Conservation (phyloP, 2,329 filamentous ascomycete genomes). For the Blastomyces emzantsi region DNA sequence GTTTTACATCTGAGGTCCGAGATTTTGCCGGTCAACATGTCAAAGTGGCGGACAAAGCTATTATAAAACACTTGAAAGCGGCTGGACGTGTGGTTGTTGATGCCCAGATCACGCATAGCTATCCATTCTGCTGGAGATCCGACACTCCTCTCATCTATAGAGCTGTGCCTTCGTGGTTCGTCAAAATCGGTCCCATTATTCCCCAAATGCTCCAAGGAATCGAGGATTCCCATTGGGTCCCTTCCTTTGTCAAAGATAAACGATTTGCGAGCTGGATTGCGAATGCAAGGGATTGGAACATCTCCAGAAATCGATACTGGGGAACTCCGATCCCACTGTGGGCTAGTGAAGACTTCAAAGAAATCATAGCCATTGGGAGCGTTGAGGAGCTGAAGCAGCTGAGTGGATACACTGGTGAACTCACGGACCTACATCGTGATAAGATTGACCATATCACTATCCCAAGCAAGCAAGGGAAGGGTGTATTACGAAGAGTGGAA, state of each 20-base stretch:
- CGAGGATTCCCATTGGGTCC: constrained; percentile 84
- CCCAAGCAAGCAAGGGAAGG: constrained; percentile 79
- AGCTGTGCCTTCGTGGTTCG: constrained; percentile 90
- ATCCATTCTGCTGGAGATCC: constrained; percentile 90
- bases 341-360: constrained; percentile 82
- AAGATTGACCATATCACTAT: constrained; percentile 93
- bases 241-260: constrained; percentile 79
- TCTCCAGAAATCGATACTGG: constrained; percentile 91
- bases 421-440: constrained; percentile 82
- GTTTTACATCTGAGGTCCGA: constrained; percentile 65
- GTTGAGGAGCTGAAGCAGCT: constrained; percentile 73
- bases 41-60: constrained; percentile 84
- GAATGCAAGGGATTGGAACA: constrained; percentile 90
- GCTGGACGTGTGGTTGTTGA: constrained; percentile 71
- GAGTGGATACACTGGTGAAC: constrained; percentile 74
- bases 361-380: constrained; percentile 78
- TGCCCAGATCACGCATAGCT: constrained; percentile 80
- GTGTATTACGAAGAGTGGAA: constrained; percentile 66
- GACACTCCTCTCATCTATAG: constrained; percentile 90
- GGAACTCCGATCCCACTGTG: constrained; percentile 87
- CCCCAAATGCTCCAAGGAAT: constrained; percentile 88
- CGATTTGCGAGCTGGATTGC: constrained; percentile 87
- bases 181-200: constrained; percentile 74
- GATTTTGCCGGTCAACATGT: constrained; percentile 85
- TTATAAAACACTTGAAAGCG: constrained; percentile 79